These are phyloP conservation scores for Yamadazyma oceani DNA, from an alignment of 1,139 yeast species.

Conservation along the genomic window DNA sequence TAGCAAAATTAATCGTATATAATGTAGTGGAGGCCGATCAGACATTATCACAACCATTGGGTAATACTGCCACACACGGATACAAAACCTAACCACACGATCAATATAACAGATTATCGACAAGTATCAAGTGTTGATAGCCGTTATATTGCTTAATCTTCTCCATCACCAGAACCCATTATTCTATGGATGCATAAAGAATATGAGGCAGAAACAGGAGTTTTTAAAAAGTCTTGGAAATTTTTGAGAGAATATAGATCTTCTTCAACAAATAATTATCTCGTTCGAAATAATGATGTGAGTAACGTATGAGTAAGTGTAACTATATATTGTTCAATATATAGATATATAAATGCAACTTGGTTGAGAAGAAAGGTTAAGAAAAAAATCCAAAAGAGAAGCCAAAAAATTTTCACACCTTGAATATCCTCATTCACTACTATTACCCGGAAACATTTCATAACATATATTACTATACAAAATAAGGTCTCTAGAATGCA, in stretches of 20 bases:
- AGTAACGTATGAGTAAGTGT: too few relatives aligned
- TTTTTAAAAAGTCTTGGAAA: constrained; percentile 7
- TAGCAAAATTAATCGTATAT: too few relatives aligned
- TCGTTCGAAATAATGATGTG: too few relatives aligned
- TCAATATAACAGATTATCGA: constrained; percentile 32
- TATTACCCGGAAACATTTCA: constrained; percentile 1
- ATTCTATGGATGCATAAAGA: constrained; percentile 49
- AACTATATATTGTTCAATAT: neutral
- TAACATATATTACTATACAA: neutral
- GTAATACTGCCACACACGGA: constrained; percentile 23
- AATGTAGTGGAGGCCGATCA: constrained; percentile 29
- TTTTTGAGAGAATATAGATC: too few relatives aligned
- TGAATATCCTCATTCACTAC: too few relatives aligned
- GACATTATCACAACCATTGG: constrained; percentile 10
- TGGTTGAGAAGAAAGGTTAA: too few relatives aligned
- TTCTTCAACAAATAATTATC: too few relatives aligned
- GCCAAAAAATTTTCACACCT: neutral
- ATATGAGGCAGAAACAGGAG: constrained; percentile 79
- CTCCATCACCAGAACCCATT: constrained; percentile 71
- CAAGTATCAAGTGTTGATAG: constrained; percentile 41
- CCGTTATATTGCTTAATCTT: constrained; percentile 54
- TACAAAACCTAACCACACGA: constrained; percentile 38
- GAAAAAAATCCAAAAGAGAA: neutral
- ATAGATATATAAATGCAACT: neutral
- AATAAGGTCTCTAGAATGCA: too few relatives aligned